A percentile compares a stretch with the other conserved stretches of the same genome.
Evolutionary conservation across 2,329 filamentous ascomycete species (phyloP).

Genomic region (Alternaria sp.): DNA sequence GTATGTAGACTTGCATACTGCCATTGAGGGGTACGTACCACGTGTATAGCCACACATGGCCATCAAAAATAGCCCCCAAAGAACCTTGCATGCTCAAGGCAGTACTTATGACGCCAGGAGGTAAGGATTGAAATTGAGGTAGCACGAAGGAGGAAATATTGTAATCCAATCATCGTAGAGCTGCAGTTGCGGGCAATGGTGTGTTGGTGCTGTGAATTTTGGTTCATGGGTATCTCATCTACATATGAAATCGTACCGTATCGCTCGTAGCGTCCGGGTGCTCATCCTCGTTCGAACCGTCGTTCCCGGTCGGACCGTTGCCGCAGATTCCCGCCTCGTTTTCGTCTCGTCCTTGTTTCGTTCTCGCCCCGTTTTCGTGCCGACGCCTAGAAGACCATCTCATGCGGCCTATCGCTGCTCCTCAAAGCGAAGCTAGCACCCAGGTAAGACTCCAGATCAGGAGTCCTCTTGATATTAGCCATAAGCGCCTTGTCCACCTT

Average conservation of each 20-base stretch:
- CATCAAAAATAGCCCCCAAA: too few species aligned
- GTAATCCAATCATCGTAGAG: too few species aligned
- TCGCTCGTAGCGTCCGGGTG: background rate
- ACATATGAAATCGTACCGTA: constrained; percentile 17
- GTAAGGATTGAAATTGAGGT: too few species aligned
- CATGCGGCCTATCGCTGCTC: constrained; percentile 98
- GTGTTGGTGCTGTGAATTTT: background rate
- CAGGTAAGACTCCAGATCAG: constrained; percentile 89
- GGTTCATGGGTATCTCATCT: constrained; percentile 21
- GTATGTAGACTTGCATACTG: too few species aligned
- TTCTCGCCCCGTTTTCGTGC: background rate
- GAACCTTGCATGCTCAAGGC: too few species aligned
- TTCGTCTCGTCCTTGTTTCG: background rate
- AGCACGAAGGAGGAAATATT: too few species aligned
- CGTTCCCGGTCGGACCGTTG: background rate
- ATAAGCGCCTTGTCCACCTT: constrained; percentile 93
- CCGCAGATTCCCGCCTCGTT: background rate
- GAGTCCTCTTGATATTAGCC: constrained; percentile 95
- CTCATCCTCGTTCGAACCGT: background rate
- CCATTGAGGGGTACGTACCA: too few species aligned
- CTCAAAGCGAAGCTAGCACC: constrained; percentile 94
- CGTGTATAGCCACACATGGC: too few species aligned
- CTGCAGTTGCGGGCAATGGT: too few species aligned
- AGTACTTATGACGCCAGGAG: too few species aligned
- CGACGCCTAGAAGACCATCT: constrained; percentile 85